Evolutionary conservation across 495 filamentous ascomycete species (phyloP), one percentile per base, ranked within the genome.

Genomic region (Chaetomium cochliodes): DNA sequence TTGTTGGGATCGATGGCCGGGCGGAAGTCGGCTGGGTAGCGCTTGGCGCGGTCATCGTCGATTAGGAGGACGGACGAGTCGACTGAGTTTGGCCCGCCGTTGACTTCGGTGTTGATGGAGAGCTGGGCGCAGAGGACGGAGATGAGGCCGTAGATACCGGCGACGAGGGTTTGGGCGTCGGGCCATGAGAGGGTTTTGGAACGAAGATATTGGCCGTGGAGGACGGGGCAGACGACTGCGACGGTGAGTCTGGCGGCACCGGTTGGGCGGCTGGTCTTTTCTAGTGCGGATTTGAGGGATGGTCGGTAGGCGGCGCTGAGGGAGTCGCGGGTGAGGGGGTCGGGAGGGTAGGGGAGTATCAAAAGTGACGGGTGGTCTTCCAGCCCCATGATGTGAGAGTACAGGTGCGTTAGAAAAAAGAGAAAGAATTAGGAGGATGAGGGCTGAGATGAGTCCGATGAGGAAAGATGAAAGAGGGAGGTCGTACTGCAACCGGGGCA

Each of bases 1-100:
- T 73, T 79, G 66, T 76, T 78, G 57, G 73, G 60, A 67, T 78
- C 65, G 52, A 75, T 73, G 56, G 46, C 71, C 39, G 66, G 69
- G 9, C 64, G 71, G 46, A 62, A 66, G 61, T 79, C 78, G 15
- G 50, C 15, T 0, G 61, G 20, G 30, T 68, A 67, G 44, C 66
- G 72, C 53, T 71, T 78, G n/a, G 70, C 69, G 55, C 74, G 78
- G 65, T 81, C 82, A 69, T 85, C 83, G 64, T 90, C 85, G 53
- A 94, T 72, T 30, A 96, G 80, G 26, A 97, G 58, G 39, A 96
- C 79, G 15, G 93, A 86, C 2, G 86, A 82, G 79, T 97, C 91
- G 42, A 97, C 85, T 28, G 91, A 89, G 23, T 85, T 85, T 13
- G 86, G 84, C 23, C 84, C 84, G 67, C 76, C 77, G 59, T 76